phyloP scores from a whole-genome alignment of 306 rosid species.

The Cucurbita moschata region DNA sequence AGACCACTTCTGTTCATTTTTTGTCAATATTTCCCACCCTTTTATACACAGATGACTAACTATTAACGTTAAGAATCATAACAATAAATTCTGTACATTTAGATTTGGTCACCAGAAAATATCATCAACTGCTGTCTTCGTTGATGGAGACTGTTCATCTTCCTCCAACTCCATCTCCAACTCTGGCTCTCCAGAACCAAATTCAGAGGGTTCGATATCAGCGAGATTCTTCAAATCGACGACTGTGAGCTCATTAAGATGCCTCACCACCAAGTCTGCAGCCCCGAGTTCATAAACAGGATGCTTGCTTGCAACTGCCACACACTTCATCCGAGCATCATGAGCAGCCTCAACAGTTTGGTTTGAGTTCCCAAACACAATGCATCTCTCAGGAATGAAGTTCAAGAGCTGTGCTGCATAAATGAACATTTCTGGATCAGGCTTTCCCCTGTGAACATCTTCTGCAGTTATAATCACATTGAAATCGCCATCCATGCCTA shows the following conservation, averaged over 20 bases:
- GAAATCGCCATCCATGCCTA: constrained; percentile 61
- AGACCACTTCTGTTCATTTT: constrained; percentile 23
- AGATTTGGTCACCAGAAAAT: constrained; percentile 47
- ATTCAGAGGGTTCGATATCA: constrained; percentile 57
- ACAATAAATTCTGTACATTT: constrained; percentile 49
- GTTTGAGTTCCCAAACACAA: constrained; percentile 93
- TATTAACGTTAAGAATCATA: constrained; percentile 51
- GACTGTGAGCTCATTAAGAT: constrained; percentile 65
- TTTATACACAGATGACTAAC: constrained; percentile 25
- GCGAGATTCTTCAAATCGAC: constrained; percentile 91
- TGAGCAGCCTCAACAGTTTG: constrained; percentile 94
- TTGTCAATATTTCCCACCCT: constrained; percentile 6
- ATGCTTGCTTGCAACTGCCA: constrained; percentile 96
- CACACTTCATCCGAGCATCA: constrained; percentile 89
- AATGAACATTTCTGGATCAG: constrained; percentile 91
- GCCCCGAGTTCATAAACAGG: constrained; percentile 88
- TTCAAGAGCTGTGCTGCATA: constrained; percentile 77
- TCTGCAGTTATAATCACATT: constrained; percentile 73
- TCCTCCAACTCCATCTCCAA: constrained; percentile 57
- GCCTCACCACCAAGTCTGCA: constrained; percentile 82
- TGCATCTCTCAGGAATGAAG: constrained; percentile 86
- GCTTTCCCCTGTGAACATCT: constrained; percentile 92
- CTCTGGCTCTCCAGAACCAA: constrained; percentile 53
- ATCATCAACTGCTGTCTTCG: constrained; percentile 36
- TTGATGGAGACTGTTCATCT: constrained; percentile 25